A percentile compares a stretch with the other conserved stretches of the same genome.
Evolutionary conservation across 257 asterid species (phyloP).

Genomic region (Buddleja alternifolia): DNA sequence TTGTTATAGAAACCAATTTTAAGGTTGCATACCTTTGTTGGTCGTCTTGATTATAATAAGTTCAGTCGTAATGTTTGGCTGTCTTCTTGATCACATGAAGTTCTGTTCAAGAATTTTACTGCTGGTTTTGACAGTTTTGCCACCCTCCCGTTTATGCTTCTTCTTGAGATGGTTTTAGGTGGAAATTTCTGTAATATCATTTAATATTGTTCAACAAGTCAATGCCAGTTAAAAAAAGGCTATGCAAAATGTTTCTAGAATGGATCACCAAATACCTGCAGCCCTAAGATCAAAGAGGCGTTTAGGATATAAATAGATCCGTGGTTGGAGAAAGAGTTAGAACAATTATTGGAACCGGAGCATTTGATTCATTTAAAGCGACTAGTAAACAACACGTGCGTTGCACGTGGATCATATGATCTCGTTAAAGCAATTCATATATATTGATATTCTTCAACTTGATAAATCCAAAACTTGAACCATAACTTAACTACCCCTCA

Average conservation of each 20-base stretch:
- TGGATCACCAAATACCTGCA: background rate
- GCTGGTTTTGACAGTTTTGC: background rate
- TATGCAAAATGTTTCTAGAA: background rate
- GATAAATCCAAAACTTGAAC: too few species aligned
- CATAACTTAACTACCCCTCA: too few species aligned
- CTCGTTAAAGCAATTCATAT: too few species aligned
- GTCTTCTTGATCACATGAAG: background rate
- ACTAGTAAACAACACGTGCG: too few species aligned
- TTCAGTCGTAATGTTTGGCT: too few species aligned
- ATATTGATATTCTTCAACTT: too few species aligned
- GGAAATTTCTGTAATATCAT: background rate
- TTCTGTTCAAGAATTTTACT: background rate
- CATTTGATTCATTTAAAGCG: background rate
- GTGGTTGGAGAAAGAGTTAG: constrained; percentile 10
- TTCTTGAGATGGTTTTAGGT: background rate
- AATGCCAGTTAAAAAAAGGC: background rate
- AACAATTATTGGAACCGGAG: constrained; percentile 13
- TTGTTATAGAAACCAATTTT: background rate
- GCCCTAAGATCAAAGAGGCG: constrained; percentile 6
- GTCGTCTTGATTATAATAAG: background rate
- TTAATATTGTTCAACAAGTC: background rate
- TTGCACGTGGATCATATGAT: too few species aligned
- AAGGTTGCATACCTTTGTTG: background rate
- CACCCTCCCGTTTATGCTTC: background rate
- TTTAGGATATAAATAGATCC: background rate